Conservation (phyloP, 1,284 basidiomycete species). For the Austroboletus olivaceoglutinosus region DNA sequence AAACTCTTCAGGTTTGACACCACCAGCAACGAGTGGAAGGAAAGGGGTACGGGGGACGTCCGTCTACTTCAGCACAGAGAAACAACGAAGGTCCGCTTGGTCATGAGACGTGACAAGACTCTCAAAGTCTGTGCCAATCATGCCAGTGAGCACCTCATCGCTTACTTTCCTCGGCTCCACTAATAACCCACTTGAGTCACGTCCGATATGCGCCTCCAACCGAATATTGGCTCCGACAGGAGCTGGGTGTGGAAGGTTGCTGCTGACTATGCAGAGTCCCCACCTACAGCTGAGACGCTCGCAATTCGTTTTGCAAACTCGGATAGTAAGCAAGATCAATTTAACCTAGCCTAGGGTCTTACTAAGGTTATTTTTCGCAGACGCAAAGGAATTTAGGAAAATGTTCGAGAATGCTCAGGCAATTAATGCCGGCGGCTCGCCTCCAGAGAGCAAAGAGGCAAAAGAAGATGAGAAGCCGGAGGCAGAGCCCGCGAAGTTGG, state of each 20-base stretch:
- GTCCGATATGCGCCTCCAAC: conserved; percentile 90
- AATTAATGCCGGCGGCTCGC: conserved; percentile 51
- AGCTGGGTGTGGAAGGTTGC: conserved; percentile 99
- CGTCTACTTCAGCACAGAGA: conserved; percentile 86
- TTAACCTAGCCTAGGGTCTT: not conserved
- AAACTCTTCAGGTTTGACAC: conserved; percentile 97
- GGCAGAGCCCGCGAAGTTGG: conserved; percentile 14
- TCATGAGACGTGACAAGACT: conserved; percentile 99
- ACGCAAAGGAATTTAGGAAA: conserved; percentile 84
- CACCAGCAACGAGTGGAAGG: conserved; percentile 90
- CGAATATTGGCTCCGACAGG: conserved; percentile 98
- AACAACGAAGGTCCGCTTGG: conserved; percentile 90
- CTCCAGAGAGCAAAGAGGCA: conserved; percentile 30
- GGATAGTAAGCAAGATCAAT: conserved; percentile 71
- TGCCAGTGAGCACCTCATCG: conserved; percentile 62
- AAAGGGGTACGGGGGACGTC: conserved; percentile 91
- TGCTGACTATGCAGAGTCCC: conserved; percentile 91
- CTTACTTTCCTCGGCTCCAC: not conserved
- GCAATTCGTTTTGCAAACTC: conserved; percentile 98
- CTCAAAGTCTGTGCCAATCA: conserved; percentile 99
- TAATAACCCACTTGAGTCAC: conserved; percentile 56
- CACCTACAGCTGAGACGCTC: conserved; percentile 89
- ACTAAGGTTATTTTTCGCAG: conserved; percentile 40
- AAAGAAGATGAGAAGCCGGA: conserved; percentile 33
- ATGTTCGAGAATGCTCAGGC: conserved; percentile 84